Percentiles rank a stretch among this genome's conserved stretches.
phyloP scores from a whole-genome alignment of 805 yeast genomes.

The Candida lessepsii region DNA sequence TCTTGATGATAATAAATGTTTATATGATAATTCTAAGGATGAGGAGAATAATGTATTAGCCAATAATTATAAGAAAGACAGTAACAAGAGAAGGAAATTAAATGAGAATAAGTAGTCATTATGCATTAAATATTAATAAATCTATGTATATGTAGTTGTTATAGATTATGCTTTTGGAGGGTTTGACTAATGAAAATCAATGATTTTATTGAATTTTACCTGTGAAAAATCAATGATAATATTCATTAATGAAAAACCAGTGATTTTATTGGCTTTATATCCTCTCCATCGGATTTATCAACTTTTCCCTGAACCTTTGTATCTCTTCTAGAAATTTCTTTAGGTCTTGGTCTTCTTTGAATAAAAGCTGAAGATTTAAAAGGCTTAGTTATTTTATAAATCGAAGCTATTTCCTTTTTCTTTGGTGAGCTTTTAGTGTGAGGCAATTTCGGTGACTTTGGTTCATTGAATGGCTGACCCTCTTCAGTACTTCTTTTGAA shows the following conservation, averaged over 20 bases:
- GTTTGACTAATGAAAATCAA: no score
- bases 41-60: slow-evolving; percentile 28
- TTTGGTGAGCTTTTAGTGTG: background rate
- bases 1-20: slow-evolving; percentile 36
- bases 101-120: background rate
- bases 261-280: slow-evolving; percentile 7
- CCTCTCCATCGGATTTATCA: background rate
- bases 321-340: background rate
- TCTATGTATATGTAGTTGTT: no score
- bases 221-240: background rate
- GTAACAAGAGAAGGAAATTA: slow-evolving; percentile 4
- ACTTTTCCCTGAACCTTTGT: background rate
- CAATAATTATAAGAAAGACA: slow-evolving; percentile 12
- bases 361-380: slow-evolving; percentile 5
- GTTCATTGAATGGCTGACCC: no score
- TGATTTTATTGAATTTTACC: no score
- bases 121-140: slow-evolving; percentile 1
- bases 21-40: slow-evolving; percentile 17
- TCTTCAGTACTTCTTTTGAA: no score
- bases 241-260: slow-evolving; percentile 10
- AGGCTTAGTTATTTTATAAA: background rate
- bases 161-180: no score
- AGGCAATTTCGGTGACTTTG: background rate
- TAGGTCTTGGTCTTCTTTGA: slow-evolving; percentile 1
- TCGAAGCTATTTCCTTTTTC: background rate